Evolutionary conservation across 192 early-diverging fungal genomes (phyloP).

Genomic region (Backusella morwellensis): DNA sequence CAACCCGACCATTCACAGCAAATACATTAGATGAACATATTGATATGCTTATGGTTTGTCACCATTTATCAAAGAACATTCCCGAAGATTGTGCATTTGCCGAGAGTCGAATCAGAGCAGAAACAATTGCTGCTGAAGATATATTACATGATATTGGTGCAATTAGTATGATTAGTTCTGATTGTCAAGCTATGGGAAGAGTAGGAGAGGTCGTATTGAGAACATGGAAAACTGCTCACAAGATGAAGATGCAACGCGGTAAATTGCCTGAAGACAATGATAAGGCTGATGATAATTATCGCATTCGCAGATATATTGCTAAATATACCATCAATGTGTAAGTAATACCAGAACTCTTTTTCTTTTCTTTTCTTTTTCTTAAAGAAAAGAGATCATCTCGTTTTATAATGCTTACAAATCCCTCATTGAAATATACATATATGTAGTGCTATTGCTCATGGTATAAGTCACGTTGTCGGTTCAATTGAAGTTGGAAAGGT

Average conservation of each 20-base stretch:
- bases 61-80: constrained; percentile 87
- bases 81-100: constrained; percentile 97
- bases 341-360: constrained; percentile 23
- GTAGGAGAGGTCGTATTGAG: constrained; percentile 88
- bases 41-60: constrained; percentile 98
- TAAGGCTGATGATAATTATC: constrained; percentile 77
- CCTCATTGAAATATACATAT: not conserved
- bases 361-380: not conserved
- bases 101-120: constrained; percentile 89
- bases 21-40: constrained; percentile 98
- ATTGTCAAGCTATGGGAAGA: constrained; percentile 94
- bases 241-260: constrained; percentile 85
- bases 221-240: constrained; percentile 94
- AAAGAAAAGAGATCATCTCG: not conserved
- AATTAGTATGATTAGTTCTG: constrained; percentile 89
- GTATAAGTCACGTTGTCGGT: constrained; percentile 84
- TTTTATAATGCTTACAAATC: not conserved
- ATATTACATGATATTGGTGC: constrained; percentile 91
- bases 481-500: constrained; percentile 91
- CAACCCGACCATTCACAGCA: constrained; percentile 86
- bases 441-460: constrained; percentile 82
- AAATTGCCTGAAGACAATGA: constrained; percentile 48
- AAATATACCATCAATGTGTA: constrained; percentile 97
- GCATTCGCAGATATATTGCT: constrained; percentile 86
- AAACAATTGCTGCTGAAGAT: constrained; percentile 98